Evolutionary conservation across 257 asterid genomes (phyloP), one percentile per base, ranked within the genome.

Genomic region (Craterostigma plantagineum): DNA sequence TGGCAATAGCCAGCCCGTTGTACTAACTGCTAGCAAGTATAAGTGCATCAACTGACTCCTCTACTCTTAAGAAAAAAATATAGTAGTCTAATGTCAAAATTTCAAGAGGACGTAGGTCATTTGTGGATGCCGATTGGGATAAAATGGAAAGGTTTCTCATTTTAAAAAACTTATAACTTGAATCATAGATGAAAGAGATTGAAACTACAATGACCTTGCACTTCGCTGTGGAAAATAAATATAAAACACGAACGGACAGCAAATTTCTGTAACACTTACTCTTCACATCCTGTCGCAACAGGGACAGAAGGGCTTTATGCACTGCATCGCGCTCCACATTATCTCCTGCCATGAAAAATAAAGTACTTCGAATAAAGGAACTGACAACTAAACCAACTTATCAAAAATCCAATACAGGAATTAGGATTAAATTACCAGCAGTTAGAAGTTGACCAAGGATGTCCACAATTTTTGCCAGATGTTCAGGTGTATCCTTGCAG

Each of bases 251-350:
- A 23, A 23, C 4, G 6, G 30, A 6, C 30, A 14, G 7, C 37
- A 18, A 34, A 45, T 43, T 43, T 11, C 14, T 7, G 44, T n/a
- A 34, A 13, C 30, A 42, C 95, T 64, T 72, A 87, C 95, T 82
- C 78, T 74, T 87, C 48, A 79, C 73, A 70, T 87, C 95, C 80
- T 79, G 95, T 45, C 90, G 74, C 78, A 82, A 52, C 57, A 82
- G 69, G 34, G 87, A 55, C 76, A 87, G 60, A 41, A 82, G 65
- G 51, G 93, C 92, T 58, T 87, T 82, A 57, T 87, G 80, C 43
- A 87, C 95, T 14, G 97, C 92, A 69, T 87, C 97, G 23, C 90
- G 95, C 72, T 87, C 97, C 49, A 81, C 90, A 18, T 79, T 87
- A 61, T 87, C 97, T 43, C 91, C 97, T 82, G 49, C 51, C 14